Conservation (phyloP, 768 basidiomycete species). For the Pulveroboletus sp. region DNA sequence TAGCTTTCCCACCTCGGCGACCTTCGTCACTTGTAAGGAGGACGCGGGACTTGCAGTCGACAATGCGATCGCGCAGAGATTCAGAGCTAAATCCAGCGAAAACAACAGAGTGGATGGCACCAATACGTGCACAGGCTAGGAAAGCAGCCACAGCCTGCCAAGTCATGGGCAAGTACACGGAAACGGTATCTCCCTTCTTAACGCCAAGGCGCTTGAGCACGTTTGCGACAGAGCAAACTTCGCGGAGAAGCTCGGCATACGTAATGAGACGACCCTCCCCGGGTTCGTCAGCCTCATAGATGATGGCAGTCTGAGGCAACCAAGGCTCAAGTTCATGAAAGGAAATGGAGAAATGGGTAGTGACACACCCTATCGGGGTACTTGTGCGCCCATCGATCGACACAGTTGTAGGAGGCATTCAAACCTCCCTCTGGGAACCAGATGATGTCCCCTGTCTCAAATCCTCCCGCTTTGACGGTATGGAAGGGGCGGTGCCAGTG, state of each 20-base stretch:
- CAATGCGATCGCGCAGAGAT: conserved; percentile 85
- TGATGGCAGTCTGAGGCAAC: conserved; percentile 73
- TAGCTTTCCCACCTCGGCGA: conserved; percentile 86
- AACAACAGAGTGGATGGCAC: conserved; percentile 94
- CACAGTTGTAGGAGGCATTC: conserved; percentile 95
- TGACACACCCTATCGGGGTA: conserved; percentile 68
- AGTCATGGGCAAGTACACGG: conserved; percentile 90
- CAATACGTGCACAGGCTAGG: conserved; percentile 96
- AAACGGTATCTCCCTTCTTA: conserved; percentile 93
- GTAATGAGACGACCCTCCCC: conserved; percentile 70
- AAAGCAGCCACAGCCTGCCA: conserved; percentile 96
- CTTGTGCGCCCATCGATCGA: conserved; percentile 93
- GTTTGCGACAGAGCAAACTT: conserved; percentile 87
- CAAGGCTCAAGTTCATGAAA: not conserved
- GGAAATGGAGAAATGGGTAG: not conserved
- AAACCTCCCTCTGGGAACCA: conserved; percentile 97
- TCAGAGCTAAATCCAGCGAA: conserved; percentile 98
- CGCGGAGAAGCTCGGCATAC: conserved; percentile 82
- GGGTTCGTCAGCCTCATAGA: conserved; percentile 97
- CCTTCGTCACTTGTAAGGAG: conserved; percentile 96
- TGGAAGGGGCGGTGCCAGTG: conserved; percentile 89
- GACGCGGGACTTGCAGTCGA: conserved; percentile 87
- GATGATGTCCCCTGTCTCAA: conserved; percentile 79
- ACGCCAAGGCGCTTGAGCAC: conserved; percentile 86
- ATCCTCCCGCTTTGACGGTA: conserved; percentile 78